A percentile compares a stretch with the other conserved stretches of the same genome.
Evolutionary conservation across 495 filamentous ascomycete species (phyloP).

Genomic region (Penicillium parvum): DNA sequence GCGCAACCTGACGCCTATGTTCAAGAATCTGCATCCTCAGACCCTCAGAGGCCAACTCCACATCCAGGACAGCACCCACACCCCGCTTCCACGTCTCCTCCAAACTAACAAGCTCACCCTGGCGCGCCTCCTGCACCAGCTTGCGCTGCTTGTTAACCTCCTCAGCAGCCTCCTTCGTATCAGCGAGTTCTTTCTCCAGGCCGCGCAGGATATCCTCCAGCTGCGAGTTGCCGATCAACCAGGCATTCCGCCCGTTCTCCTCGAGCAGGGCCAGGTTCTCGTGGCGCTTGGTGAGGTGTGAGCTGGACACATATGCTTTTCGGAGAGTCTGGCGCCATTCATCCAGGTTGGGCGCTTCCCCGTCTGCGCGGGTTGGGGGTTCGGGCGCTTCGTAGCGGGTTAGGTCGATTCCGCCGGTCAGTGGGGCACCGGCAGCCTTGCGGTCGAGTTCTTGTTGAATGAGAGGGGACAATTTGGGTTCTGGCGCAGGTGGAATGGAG

Average conservation of each 20-base stretch:
- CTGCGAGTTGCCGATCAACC: slow-evolving; percentile 79
- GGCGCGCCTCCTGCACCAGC: slow-evolving; percentile 61
- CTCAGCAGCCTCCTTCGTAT: slow-evolving; percentile 60
- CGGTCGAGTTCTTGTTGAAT: slow-evolving; percentile 60
- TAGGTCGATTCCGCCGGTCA: slow-evolving; percentile 65
- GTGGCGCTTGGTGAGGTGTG: slow-evolving; percentile 61
- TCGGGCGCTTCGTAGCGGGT: slow-evolving; percentile 73
- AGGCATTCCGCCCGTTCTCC: slow-evolving; percentile 79
- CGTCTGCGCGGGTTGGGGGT: slow-evolving; percentile 30
- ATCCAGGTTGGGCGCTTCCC: slow-evolving; percentile 28
- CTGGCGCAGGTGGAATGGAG: slow-evolving; percentile 33
- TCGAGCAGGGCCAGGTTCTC: slow-evolving; percentile 73
- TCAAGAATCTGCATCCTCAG: slow-evolving; percentile 61
- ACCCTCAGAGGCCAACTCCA: slow-evolving; percentile 68
- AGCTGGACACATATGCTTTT: slow-evolving; percentile 57
- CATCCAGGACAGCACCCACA: slow-evolving; percentile 66
- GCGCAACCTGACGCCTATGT: slow-evolving; percentile 40
- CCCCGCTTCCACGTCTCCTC: slow-evolving; percentile 72
- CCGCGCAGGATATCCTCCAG: slow-evolving; percentile 65
- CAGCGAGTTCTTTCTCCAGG: slow-evolving; percentile 75
- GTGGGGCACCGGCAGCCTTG: slow-evolving; percentile 48
- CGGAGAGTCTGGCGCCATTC: slow-evolving; percentile 37
- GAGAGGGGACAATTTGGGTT: slow-evolving; percentile 53
- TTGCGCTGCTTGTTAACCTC: slow-evolving; percentile 65
- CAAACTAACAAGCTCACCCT: slow-evolving; percentile 61